Base-by-base conservation (phyloP, 805 yeast genomes). In the Zygosaccharomyces kombuchaensis region DNA sequence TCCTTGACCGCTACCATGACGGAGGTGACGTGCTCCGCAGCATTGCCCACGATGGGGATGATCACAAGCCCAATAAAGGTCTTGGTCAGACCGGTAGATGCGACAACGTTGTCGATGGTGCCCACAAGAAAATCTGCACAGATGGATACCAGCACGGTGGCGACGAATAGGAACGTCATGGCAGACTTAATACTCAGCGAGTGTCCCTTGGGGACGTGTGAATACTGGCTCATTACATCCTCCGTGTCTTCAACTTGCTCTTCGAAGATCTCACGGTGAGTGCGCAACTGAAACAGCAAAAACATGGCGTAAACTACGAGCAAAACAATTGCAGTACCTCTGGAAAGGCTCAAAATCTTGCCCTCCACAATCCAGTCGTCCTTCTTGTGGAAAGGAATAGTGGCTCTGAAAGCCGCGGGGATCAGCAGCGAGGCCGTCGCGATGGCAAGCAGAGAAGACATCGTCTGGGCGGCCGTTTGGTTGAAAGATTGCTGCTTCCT, bases 21-120 rank as follows among this genome's bases (percentile, higher is more conserved):
- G 2, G 98, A 96, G 14, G 99, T 93, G 43, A 88, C 98, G 67
- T 93, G 99, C 67, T 93, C 99, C 9, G 98, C 98, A 2, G 99
- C 99, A 60, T 93, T 93, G 46, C 98, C 99, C 22, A 93, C 98
- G 52, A 93, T 91, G 34, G 99, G 99, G 51, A 93, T 84, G 37
- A 93, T 80, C 56, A 93, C 84, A 55, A 93, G 74, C 64, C 98
- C 98, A 59, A 93, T 88, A 59, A 93, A 93, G 0, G 98, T 89
- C 76, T 91, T 90, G 36, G 96, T 86, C 44, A 93, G 73, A 3
- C 96, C 96, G 2, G 95, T 80, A 25, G 80, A 70, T 47, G 73
- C 86, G 30, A 93, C 98, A 52, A 91, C 80, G 46, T 78, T 84
- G 68, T 93, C 98, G 58, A 93, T 93, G 17, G 96, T 84, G 22